Percentiles rank a stretch among this genome's conserved stretches.
These are phyloP conservation scores for Eimeria praecox DNA, from an alignment of 169 alveolate species.

Conservation along the genomic window DNA sequence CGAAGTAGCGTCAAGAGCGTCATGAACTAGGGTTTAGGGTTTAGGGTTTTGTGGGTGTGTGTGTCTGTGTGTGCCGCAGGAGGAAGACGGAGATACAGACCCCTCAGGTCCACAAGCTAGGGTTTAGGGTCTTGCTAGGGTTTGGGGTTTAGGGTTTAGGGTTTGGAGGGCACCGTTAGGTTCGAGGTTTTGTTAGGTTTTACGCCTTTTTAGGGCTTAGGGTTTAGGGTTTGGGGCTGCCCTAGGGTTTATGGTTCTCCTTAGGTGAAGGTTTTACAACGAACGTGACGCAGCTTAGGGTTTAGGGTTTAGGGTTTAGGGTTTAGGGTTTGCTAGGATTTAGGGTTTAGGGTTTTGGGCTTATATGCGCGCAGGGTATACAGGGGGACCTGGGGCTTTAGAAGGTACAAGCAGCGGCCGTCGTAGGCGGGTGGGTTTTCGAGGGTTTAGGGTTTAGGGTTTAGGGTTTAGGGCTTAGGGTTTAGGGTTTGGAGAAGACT, in stretches of 20 bases:
- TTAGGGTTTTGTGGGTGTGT: background rate
- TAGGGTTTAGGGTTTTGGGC: constrained; percentile 7
- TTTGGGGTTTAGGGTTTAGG: constrained; percentile 5
- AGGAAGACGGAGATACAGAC: too few species aligned
- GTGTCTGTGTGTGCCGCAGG: background rate
- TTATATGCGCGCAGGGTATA: background rate
- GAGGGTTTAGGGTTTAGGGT: background rate
- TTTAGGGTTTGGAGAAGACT: too few species aligned
- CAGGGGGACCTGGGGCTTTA: background rate
- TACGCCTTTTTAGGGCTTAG: background rate
- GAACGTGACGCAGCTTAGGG: background rate
- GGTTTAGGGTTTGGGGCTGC: too few species aligned
- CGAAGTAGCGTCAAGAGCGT: background rate
- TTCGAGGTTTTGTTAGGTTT: background rate
- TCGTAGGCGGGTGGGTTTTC: constrained; percentile 45
- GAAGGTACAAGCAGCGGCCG: constrained; percentile 18
- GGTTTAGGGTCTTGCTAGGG: background rate
- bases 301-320: constrained; percentile 21
- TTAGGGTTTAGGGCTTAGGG: background rate
- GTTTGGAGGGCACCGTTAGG: background rate
- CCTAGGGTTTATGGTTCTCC: too few species aligned
- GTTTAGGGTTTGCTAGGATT: background rate
- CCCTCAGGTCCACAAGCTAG: background rate
- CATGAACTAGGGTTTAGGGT: background rate
- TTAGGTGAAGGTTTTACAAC: too few species aligned